Evolutionary conservation across 805 yeast species (phyloP).

Genomic region (Saccharomycopsis schoenii): DNA sequence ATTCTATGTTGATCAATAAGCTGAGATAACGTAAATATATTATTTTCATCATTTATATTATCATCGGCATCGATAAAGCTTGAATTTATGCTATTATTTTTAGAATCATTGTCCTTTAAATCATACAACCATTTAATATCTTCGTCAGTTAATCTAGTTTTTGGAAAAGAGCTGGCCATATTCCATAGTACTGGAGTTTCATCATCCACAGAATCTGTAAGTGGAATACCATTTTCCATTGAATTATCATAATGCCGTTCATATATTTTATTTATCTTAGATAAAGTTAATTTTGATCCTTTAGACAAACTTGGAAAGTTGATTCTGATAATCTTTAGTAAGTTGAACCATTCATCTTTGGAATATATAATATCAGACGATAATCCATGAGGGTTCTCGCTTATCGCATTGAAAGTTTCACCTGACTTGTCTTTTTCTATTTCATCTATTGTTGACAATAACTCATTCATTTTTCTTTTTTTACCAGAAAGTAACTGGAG

Average conservation of each 20-base stretch:
- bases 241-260: constrained; percentile 12
- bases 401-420: background rate
- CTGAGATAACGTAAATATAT: constrained; percentile 8
- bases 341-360: constrained; percentile 25
- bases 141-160: constrained; percentile 8
- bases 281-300: constrained; percentile 21
- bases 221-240: background rate
- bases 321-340: constrained; percentile 20
- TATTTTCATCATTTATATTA: background rate
- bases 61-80: background rate
- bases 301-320: constrained; percentile 24
- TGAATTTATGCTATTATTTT: background rate
- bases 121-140: constrained; percentile 18
- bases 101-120: background rate
- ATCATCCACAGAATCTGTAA: background rate
- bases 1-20: constrained; percentile 1
- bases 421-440: background rate
- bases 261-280: constrained; percentile 22
- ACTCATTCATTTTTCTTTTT: constrained; percentile 24
- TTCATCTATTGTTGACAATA: constrained; percentile 20
- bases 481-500: constrained; percentile 25
- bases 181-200: constrained; percentile 9
- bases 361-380: constrained; percentile 21
- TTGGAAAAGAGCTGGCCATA: constrained; percentile 16
- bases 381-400: background rate